phyloP scores from a whole-genome alignment of 352 stramenopile species.

The Detonula confervacea region DNA sequence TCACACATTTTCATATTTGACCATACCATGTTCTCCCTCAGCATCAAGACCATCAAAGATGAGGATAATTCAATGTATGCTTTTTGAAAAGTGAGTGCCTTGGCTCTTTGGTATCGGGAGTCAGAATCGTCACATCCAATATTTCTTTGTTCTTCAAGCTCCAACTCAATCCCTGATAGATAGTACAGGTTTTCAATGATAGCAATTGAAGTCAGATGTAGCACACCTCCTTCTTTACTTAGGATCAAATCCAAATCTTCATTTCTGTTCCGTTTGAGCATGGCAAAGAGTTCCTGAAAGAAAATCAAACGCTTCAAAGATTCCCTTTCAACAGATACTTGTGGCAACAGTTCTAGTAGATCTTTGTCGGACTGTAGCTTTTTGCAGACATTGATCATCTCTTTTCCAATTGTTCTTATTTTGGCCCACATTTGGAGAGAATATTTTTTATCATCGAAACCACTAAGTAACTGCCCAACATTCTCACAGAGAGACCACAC shows the following conservation, averaged over 20 bases:
- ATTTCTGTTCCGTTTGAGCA: constrained; percentile 13
- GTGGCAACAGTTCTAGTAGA: constrained; percentile 16
- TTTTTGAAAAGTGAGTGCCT: constrained; percentile 33
- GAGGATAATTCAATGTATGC: constrained; percentile 38
- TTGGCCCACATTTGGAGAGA: background rate
- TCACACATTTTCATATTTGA: background rate
- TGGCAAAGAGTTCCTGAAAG: constrained; percentile 20
- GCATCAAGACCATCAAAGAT: constrained; percentile 33
- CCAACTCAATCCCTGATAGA: constrained; percentile 35
- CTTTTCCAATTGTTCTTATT: constrained; percentile 26
- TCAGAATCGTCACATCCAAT: constrained; percentile 19
- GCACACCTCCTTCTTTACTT: background rate
- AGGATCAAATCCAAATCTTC: constrained; percentile 20
- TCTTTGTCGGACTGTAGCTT: constrained; percentile 18
- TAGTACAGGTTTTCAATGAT: constrained; percentile 51
- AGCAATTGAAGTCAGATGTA: background rate
- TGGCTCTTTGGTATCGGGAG: constrained; percentile 33
- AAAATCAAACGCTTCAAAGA: constrained; percentile 45
- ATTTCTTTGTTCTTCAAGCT: constrained; percentile 36
- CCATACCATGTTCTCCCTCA: constrained; percentile 19
- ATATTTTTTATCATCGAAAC: no score
- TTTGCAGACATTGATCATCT: constrained; percentile 9
- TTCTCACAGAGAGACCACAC: constrained; percentile 49
- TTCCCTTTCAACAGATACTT: constrained; percentile 45
- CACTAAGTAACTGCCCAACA: constrained; percentile 15